phyloP scores from a whole-genome alignment of 169 alveolate genomes.

The Cryptosporidium parvum region DNA sequence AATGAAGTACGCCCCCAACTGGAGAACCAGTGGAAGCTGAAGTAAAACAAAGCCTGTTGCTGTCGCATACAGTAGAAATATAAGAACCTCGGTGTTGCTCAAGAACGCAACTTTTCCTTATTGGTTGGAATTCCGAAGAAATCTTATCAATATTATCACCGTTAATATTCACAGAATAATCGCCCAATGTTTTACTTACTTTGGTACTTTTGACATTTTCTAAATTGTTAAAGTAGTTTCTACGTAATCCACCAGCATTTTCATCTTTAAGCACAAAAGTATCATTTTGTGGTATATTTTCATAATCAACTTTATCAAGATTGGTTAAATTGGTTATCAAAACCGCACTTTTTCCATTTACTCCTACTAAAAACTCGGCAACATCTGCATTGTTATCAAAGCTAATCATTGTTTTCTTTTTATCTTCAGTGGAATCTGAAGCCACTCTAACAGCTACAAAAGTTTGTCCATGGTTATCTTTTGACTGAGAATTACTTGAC shows the following conservation, averaged over 20 bases:
- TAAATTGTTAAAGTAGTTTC: constrained; percentile 20
- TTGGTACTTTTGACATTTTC: constrained; percentile 6
- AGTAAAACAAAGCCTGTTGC: constrained; percentile 44
- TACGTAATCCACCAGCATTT: constrained; percentile 34
- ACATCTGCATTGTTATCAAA: constrained; percentile 27
- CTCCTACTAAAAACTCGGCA: constrained; percentile 9
- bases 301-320: constrained; percentile 16
- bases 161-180: constrained; percentile 8
- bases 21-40: constrained; percentile 54
- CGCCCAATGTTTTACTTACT: background rate
- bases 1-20: constrained; percentile 27
- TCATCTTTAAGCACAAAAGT: constrained; percentile 11
- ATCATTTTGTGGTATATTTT: background rate
- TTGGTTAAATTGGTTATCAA: constrained; percentile 34
- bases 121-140: constrained; percentile 43
- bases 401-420: constrained; percentile 18
- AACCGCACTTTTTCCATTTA: background rate
- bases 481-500: background rate
- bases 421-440: background rate
- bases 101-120: constrained; percentile 25
- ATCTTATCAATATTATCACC: constrained; percentile 18
- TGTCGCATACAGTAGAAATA: constrained; percentile 26
- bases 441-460: constrained; percentile 27
- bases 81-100: constrained; percentile 70
- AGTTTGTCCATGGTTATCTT: constrained; percentile 22